phyloP scores from a whole-genome alignment of 1,139 yeast species.

The Blastobotrys indianensis region DNA sequence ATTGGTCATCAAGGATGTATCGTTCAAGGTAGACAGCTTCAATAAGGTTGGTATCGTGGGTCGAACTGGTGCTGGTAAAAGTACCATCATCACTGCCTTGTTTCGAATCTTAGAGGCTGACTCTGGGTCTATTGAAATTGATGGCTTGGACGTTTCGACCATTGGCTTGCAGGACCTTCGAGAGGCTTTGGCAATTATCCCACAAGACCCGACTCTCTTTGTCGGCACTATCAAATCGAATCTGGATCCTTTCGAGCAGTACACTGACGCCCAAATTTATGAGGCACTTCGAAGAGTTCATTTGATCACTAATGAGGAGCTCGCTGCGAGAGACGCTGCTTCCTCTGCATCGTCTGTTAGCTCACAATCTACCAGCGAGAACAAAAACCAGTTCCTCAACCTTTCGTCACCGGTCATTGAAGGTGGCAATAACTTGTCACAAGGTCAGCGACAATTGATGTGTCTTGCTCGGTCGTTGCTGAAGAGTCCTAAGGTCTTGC shows the following conservation, averaged over 20 bases:
- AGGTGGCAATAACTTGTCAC: constrained; percentile 88
- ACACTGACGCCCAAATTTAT: constrained; percentile 65
- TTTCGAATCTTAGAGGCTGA: constrained; percentile 92
- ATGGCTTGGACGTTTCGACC: constrained; percentile 80
- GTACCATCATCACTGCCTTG: constrained; percentile 90
- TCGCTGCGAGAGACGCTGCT: constrained; percentile 24
- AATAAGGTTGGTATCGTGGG: constrained; percentile 93
- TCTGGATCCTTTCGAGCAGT: constrained; percentile 73
- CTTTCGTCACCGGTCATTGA: constrained; percentile 64
- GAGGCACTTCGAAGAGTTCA: constrained; percentile 84
- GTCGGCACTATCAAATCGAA: constrained; percentile 78
- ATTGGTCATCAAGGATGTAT: constrained; percentile 76
- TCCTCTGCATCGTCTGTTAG: constrained; percentile 7
- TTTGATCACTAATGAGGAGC: constrained; percentile 40
- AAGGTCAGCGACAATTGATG: constrained; percentile 92
- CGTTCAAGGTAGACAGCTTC: constrained; percentile 72
- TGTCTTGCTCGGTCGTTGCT: constrained; percentile 87
- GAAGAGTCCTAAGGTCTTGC: constrained; percentile 75
- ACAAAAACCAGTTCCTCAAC: constrained; percentile 71
- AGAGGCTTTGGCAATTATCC: constrained; percentile 81
- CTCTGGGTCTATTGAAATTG: constrained; percentile 72
- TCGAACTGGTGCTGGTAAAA: constrained; percentile 97
- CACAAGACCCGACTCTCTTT: constrained; percentile 90
- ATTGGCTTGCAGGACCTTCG: constrained; percentile 79
- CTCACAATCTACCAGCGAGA: constrained; percentile 41